Evolutionary conservation across 23 red algal genomes (phyloP), one percentile per base, ranked within the genome.

Genomic region (Agarophyton chilense): DNA sequence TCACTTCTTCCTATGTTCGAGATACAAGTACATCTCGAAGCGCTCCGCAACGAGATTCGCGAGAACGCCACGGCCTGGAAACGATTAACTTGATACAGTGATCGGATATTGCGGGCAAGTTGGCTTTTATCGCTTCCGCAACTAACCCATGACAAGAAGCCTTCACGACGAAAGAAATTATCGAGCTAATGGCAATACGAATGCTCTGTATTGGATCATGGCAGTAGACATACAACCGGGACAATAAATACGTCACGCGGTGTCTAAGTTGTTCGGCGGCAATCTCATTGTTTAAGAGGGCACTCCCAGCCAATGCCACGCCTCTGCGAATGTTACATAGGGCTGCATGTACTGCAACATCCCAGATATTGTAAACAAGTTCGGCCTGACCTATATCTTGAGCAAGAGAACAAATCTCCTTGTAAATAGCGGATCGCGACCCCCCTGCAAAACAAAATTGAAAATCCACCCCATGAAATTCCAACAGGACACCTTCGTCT

Each of bases 281-380:
- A 21, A 72, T 43, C 8, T 75, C 89, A 24, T n/a, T 77, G 26
- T 74, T 60, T 4, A 92, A 77, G 16, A 83, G 52, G 10, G 89
- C 89, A 62, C 31, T 60, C 33, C 77, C 66, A 32, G 89, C 89
- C 43, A 92, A 63, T 19, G 89, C 89, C 28, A 77, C 89, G 25
- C 89, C 89, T 24, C 56, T 80, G 32, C 89, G 77, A 49, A 25
- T 83, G 61, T 92, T 92, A 77, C 77, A 92, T 25, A 92, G 38
- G 35, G 89, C 74, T 19, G 89, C 56, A 56, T 82, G 77, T 25
- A 52, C 74, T 31, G 77, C 89, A 26, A 92, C 32, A 51, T 92
- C 89, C 89, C 83, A 82, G 39, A 92, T 74, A 61, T 92, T 92
- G 46, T 92, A 92, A 2, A 92, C 77, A 71, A 92, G 77, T 57